phyloP scores from a whole-genome alignment of 352 stramenopile species.

The Globisporangium lucens region DNA sequence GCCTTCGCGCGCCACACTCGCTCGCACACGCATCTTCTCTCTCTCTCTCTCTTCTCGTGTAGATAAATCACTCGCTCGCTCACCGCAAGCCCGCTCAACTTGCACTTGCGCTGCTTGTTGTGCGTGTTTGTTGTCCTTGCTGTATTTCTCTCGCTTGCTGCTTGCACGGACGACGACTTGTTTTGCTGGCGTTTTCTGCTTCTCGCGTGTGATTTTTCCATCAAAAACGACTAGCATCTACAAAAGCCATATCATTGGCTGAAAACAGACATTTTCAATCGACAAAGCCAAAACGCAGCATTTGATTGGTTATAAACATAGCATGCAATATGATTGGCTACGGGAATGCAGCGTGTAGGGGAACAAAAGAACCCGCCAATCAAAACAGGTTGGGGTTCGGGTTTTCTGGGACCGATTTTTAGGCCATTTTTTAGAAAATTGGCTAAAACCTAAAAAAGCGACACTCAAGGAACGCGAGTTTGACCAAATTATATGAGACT shows the following conservation, averaged over 20 bases:
- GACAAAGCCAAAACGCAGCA: background rate
- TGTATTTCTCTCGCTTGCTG: background rate
- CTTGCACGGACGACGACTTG: constrained; percentile 3
- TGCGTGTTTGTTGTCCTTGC: background rate
- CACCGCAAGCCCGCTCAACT: background rate
- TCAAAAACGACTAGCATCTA: background rate
- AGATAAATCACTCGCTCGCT: background rate
- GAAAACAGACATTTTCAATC: background rate
- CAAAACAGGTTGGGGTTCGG: no score
- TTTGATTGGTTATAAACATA: background rate
- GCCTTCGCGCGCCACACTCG: constrained; percentile 3
- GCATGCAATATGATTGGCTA: background rate
- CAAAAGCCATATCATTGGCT: background rate
- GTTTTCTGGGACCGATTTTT: no score
- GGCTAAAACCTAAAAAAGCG: no score
- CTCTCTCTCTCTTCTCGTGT: background rate
- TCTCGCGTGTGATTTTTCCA: background rate
- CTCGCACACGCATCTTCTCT: constrained; percentile 13
- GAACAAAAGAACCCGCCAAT: background rate
- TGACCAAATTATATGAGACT: no score
- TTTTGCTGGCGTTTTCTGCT: constrained; percentile 7
- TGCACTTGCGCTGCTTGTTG: background rate
- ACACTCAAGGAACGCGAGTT: no score
- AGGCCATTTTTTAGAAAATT: no score
- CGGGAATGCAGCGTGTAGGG: background rate